Evolutionary conservation across 2,329 filamentous ascomycete species (phyloP).

Genomic region (Elsinoe australis): DNA sequence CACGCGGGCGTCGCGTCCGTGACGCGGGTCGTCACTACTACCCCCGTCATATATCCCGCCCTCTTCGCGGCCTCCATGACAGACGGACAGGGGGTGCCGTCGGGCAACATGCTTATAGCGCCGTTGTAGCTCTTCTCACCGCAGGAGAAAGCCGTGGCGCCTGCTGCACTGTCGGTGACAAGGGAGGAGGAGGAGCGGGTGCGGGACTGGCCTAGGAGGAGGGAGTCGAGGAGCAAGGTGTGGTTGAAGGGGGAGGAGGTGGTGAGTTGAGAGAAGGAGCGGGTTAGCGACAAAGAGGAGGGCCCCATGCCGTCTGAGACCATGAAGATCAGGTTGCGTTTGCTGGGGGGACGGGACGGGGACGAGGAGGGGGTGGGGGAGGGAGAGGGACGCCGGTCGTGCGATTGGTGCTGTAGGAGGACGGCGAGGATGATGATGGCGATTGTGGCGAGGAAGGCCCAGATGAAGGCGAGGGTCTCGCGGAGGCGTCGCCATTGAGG

Average conservation of each 20-base stretch:
- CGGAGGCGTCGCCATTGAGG: slow-evolving; percentile 53
- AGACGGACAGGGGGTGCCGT: slow-evolving; percentile 81
- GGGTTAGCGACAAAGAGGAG: slow-evolving; percentile 76
- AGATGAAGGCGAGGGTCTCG: slow-evolving; percentile 69
- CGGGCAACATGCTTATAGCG: slow-evolving; percentile 81
- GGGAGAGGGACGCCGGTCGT: slow-evolving; percentile 23
- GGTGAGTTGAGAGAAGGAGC: slow-evolving; percentile 74
- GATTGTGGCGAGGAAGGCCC: slow-evolving; percentile 74
- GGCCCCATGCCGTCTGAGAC: slow-evolving; percentile 98
- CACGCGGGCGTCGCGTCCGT: slow-evolving; percentile 95
- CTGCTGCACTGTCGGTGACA: slow-evolving; percentile 93
- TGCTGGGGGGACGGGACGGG: slow-evolving; percentile 42
- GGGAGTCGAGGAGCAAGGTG: slow-evolving; percentile 71
- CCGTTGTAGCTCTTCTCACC: slow-evolving; percentile 93
- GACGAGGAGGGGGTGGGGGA: not conserved
- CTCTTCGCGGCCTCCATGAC: slow-evolving; percentile 88
- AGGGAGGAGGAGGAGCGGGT: slow-evolving; percentile 77
- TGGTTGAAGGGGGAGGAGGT: slow-evolving; percentile 66
- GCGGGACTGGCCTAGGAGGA: slow-evolving; percentile 83
- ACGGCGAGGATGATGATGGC: slow-evolving; percentile 73
- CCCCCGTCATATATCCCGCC: slow-evolving; percentile 81
- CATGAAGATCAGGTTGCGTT: slow-evolving; percentile 97
- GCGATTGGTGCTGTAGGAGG: slow-evolving; percentile 60
- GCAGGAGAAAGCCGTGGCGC: slow-evolving; percentile 92
- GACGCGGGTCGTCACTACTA: slow-evolving; percentile 90